Base-by-base conservation (phyloP, 768 basidiomycete genomes). In the Boletus pseudopeckii region DNA sequence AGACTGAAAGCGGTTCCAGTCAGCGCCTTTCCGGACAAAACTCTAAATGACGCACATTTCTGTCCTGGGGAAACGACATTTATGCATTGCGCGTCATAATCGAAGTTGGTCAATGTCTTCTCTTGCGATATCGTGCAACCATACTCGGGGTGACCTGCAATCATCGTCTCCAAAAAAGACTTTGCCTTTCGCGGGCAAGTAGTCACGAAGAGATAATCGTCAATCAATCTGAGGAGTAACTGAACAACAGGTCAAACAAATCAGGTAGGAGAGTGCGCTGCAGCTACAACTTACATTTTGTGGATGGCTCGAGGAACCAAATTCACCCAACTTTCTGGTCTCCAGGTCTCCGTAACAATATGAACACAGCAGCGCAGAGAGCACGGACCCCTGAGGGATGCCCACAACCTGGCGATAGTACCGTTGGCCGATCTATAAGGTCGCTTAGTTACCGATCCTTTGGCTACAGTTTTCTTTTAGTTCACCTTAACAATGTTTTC, bases 271-370 rank as follows among this genome's bases (percentile, higher is more conserved):
- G 34, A 28, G 48, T 43, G 30, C 8, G 4, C n/a, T 33, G 13
- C 33, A 2, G 3, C 3, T 5, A 22, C 24, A 2, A 69, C 88
- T 48, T 65, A 96, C 94, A 53, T 84, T 86, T 37, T 80, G 69
- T 0, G 75, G 70, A 47, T 86, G 81, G 4, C 79, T 65, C 2
- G 78, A 80, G 57, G 88, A 84, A 37, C 72, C 68, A 28, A 76
- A 73, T 52, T 45, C 54, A n/a, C 50, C 22, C 39, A 69, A 34
- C 40, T 81, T 77, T 7, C 64, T 73, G 30, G 73, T 79, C 70
- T 98, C 97, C 55, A 99, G 76, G 64, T 96, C 87, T 7, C 92
- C 95, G 60, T 98, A 99, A 68, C 92, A 97, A 71, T 95, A 90
- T 1, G 90, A 88, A 67, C 97, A 99, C 1, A 99, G 73, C n/a